Conservation (phyloP, 2,329 filamentous ascomycete species). For the Ophiocordyceps sinensis region DNA sequence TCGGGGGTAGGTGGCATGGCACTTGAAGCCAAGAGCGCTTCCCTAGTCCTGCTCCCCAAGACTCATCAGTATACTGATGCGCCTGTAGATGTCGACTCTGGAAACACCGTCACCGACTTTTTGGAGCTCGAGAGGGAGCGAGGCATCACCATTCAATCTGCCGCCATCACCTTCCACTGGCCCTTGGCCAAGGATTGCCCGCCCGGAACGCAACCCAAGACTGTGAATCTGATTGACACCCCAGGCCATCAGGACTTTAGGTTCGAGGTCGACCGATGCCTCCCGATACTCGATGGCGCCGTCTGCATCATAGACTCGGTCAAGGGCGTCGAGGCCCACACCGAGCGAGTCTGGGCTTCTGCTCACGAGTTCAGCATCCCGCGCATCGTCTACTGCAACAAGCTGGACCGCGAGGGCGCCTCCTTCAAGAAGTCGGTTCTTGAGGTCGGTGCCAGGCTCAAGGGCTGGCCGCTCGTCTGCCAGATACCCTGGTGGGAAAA, state of each 20-base stretch:
- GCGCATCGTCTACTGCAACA: conserved; percentile 63
- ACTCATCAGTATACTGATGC: neutral
- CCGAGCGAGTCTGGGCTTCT: conserved; percentile 89
- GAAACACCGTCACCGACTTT: conserved; percentile 94
- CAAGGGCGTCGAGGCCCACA: conserved; percentile 90
- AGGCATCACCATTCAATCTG: conserved; percentile 95
- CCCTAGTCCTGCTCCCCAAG: neutral
- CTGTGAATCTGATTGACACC: conserved; percentile 87
- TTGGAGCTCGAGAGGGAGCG: conserved; percentile 81
- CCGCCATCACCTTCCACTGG: conserved; percentile 92
- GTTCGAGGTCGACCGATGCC: conserved; percentile 84
- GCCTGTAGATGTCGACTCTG: conserved; percentile 69
- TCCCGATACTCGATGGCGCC: conserved; percentile 76
- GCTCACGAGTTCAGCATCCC: conserved; percentile 78
- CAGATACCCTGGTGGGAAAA: conserved; percentile 92
- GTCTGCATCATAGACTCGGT: conserved; percentile 90
- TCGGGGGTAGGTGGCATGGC: conserved; percentile 44
- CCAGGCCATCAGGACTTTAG: conserved; percentile 96
- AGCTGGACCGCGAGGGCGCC: conserved; percentile 64
- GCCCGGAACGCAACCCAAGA: conserved; percentile 37
- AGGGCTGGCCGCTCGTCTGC: conserved; percentile 78
- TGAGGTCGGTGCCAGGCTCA: conserved; percentile 67
- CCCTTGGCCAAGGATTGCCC: conserved; percentile 40
- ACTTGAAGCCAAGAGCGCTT: too few species aligned
- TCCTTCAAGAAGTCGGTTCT: conserved; percentile 73